Conservation (phyloP, 345 rosid species). For the Hirschfeldia incana region DNA sequence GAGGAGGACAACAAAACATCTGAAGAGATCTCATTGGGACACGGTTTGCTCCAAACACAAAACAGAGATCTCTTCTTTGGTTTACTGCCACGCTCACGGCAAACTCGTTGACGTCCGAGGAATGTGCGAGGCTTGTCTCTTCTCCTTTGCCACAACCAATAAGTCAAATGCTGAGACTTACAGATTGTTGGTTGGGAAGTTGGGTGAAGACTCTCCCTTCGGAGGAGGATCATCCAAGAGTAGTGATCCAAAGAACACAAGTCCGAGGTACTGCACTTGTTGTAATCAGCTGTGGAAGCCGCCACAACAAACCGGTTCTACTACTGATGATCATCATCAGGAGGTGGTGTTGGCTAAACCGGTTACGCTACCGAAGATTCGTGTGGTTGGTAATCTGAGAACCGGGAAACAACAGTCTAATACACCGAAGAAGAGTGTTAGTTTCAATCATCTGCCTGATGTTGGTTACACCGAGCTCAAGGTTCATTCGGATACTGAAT, state of each 20-base stretch:
- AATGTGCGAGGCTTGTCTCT: conserved; percentile 80
- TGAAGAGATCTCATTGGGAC: conserved; percentile 60
- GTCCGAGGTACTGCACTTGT: conserved; percentile 56
- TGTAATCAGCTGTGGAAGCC: conserved; percentile 56
- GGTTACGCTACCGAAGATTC: conserved; percentile 36
- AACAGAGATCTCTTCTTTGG: conserved; percentile 82
- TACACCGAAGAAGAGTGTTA: conserved; percentile 36
- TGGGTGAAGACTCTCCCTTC: conserved; percentile 56
- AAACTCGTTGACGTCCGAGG: conserved; percentile 79
- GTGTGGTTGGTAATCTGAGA: conserved; percentile 30
- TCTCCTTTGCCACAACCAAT: conserved; percentile 74
- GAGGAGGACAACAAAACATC: conserved; percentile 41
- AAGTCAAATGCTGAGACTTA: conserved; percentile 84
- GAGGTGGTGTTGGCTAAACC: conserved; percentile 28
- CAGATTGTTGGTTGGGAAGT: conserved; percentile 74
- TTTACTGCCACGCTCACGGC: conserved; percentile 55
- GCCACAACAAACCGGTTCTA: conserved; percentile 32
- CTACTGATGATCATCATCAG: conserved; percentile 9
- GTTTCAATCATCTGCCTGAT: conserved; percentile 52
- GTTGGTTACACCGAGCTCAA: conserved; percentile 70
- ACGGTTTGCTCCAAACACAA: conserved; percentile 75
- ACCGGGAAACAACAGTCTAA: conserved; percentile 32
- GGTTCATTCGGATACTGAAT: conserved; percentile 56
- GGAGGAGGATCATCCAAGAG: conserved; percentile 33
- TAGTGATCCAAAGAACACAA: conserved; percentile 28